Base-by-base conservation (phyloP, 2,329 filamentous ascomycete genomes). In the Lasiodiplodia gonubiensis region DNA sequence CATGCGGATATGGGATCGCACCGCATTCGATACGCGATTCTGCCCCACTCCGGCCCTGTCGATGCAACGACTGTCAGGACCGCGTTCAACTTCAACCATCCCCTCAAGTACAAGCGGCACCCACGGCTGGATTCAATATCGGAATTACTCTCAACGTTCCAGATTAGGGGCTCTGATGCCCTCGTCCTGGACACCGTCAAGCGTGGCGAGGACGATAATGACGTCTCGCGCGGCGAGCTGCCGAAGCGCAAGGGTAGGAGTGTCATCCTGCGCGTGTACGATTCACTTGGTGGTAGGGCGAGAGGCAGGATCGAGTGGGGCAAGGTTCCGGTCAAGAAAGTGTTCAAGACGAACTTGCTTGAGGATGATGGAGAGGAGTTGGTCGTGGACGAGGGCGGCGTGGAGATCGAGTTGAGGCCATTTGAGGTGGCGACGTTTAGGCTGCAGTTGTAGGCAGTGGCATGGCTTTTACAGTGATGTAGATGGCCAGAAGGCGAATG, bases 1-100 rank as follows among this genome's bases (percentile, higher is more conserved):
- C 90, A 97, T 74, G 94, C 94, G 49, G 94, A 98, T 77, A 97
- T 98, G 94, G 79, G 93, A 64, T 86, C 84, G 51, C 94, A 98
- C 78, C 86, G 86, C 70, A 96, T 97, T 72, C 90, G 91, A 69
- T 98, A 94, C 86, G 94, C 92, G 25, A 93, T 98, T 71, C 84
- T 97, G 72, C 94, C 94, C 2, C 94, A 98, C 78, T 77, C 85
- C 27, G 94, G 93, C 2, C 79, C 84, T 1, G 84, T 98, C 4
- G 88, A 90, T 54, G 82, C 89, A 46, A 84, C 86, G 21, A 97
- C 93, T 0, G 88, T 98, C 53, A 89, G 90, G 68, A 92, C 93
- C 14, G 94, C 91, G 0, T 94, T 91, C 77, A 92, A 94, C 72
- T 96, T 98, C 84, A 97, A 98, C 80, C 92, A 90, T 71, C 93